Evolutionary conservation across 768 basidiomycete genomes (phyloP), one percentile per base, ranked within the genome.

Genomic region (Tricholoma saponaceum): DNA sequence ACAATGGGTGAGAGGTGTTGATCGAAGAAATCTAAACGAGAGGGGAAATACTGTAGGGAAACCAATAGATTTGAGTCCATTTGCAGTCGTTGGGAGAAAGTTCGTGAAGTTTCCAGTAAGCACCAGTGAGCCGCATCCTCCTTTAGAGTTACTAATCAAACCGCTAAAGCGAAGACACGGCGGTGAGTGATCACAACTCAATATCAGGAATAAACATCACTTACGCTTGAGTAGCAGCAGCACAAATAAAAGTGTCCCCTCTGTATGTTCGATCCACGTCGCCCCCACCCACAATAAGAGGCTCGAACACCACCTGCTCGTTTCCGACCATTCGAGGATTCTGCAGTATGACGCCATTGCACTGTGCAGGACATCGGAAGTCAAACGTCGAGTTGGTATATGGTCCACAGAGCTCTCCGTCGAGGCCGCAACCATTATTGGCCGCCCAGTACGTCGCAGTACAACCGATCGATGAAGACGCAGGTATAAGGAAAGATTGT

Each of bases 241-340:
- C 84, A 68, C 93, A 95, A 35, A 94, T 82, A 68, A 94, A 95
- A 56, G 80, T 85, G 68, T 95, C 93, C 1, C 85, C 90, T 65
- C 93, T 80, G 65, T 94, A 95, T 4, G 91, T 93, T 39, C 67
- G 66, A 49, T 84, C 76, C 0, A 59, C 59, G 71, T 92, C 91
- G 2, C 92, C 90, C 16, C 93, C 93, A n/a, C 93, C 92, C 1
- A 95, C 87, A 49, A 95, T 77, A 22, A 94, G 75, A 6, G 92
- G 90, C 20, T 82, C 79, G 62, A 83, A 90, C 47, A 81, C 83
- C 33, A 86, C 76, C 60, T 86, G 76, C 55, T 83, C 71, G 51
- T 82, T 70, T 22, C 93, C 92, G 23, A 95, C 79, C 0, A 89
- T 82, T 52, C 90, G 78, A 14, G 86, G 83, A 66, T 93, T 92